Base-by-base conservation (phyloP, 371 early-diverging fungal species). In the Umbelopsis sp. region DNA sequence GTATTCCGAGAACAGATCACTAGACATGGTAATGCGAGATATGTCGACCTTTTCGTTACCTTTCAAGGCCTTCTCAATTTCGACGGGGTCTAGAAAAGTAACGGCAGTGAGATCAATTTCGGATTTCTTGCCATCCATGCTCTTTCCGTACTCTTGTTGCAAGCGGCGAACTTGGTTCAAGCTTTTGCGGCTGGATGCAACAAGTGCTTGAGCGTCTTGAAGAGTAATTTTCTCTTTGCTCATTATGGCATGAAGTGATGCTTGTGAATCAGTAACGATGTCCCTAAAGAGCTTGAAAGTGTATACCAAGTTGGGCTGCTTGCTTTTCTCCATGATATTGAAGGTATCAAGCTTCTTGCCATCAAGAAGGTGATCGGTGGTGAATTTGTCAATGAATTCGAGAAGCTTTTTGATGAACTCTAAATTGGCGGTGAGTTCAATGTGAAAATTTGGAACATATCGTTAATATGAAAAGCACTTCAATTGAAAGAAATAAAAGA, bases 321-420 rank as follows among this genome's bases (percentile, higher is more conserved):
- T 62, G 52, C 0, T 65, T 70, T 41, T 20, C 68, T 16, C 71
- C 76, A 20, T 53, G 32, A 65, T 14, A 65, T 46, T 69, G 50
- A 63, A 63, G 16, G 32, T 50, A 22, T 63, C 50, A 9, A 63
- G 41, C 20, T 37, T 64, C 20, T 63, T 32, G 16, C 37, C 44
- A 52, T 52, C 32, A 3, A 7, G 8, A 7, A 52, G 16, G 11
- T 52, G 41, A 1, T 35, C n/a, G 7, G 37, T 0, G 18, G 32
- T 35, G 18, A 29, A 57, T 5, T 29, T 57, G n/a, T 57, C 57
- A 18, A 57, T 35, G 35, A 35, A 18, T 29, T 57, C 57, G 18
- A 11, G 14, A 29, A 35, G 7, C 14, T 11, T 16, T 35, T 18
- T 7, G 18, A 57, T 3, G 12, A 35, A 29, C 2, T 7, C 57